Base-by-base conservation (phyloP, 805 yeast species). In the Ogataea zsoltii region DNA sequence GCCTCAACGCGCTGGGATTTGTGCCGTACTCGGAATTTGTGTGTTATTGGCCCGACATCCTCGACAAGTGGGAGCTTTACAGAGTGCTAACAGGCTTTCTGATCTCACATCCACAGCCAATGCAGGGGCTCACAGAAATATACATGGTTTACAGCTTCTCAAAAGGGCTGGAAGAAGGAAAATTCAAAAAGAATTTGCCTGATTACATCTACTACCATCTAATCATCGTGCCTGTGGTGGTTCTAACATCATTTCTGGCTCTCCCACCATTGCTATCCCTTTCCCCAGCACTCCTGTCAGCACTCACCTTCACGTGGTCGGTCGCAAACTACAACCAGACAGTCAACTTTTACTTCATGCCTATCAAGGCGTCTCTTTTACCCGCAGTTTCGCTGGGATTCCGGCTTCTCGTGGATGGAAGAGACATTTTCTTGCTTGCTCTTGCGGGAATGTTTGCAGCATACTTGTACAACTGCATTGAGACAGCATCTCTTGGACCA, bases 241-340 rank as follows among this genome's bases (percentile, higher is more conserved):
- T 74, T n/a, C 17, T 68, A 2, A 42, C 62, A 5, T 58, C 77
- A 5, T 48, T 46, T 18, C 19, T 58, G 17, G 49, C 65, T 1
- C 48, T 55, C 41, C 67, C 72, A 18, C 57, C 52, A 15, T 45
- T 54, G 21, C 60, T 51, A 42, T 68, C 58, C 32, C 62, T 56
- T 40, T 64, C 50, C 19, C 61, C 67, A 1, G 74, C 77, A 45
- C 67, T 81, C 52, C 58, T 77, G 31, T 72, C 80, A 14, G 79
- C 84, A 38, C 68, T 82, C 37, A 77, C 83, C 3, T 80, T 72
- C 56, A 73, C 82, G 18, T 83, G 88, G 87, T 76, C 84, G 21
- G 66, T 85, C 33, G 70, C 74, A 15, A 76, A 72, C 59, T 74
- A 80, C 59, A 73, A 78, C 58, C 69, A 75, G 25, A 69, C 71